These are phyloP conservation scores for Nigrospora sphaerica DNA, from an alignment of 2,329 filamentous ascomycete species.

Conservation along the genomic window DNA sequence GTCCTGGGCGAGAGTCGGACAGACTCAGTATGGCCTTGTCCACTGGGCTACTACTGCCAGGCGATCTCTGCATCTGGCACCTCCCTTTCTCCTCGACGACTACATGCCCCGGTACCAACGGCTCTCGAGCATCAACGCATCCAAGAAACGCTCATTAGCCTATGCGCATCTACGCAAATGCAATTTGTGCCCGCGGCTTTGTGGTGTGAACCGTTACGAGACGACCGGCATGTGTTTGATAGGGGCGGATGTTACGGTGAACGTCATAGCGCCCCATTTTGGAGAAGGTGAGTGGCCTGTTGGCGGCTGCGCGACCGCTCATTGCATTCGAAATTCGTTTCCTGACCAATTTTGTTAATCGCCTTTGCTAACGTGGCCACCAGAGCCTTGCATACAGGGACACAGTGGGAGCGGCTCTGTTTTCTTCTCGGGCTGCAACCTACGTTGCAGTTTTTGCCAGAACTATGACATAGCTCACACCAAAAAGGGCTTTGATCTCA, in stretches of 20 bases:
- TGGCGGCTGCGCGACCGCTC: background rate
- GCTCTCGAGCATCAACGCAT: constrained; percentile 59
- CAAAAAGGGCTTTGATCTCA: constrained; percentile 72
- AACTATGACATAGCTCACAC: constrained; percentile 81
- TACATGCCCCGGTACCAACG: constrained; percentile 68
- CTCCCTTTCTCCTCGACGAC: constrained; percentile 64
- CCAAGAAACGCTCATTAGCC: constrained; percentile 66
- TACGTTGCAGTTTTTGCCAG: constrained; percentile 72
- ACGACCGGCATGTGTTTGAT: constrained; percentile 73
- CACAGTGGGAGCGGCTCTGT: constrained; percentile 74
- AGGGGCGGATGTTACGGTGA: constrained; percentile 69
- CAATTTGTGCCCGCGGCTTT: constrained; percentile 73
- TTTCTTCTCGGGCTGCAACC: constrained; percentile 71
- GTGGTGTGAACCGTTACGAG: constrained; percentile 75
- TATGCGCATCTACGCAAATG: constrained; percentile 72
- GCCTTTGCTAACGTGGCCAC: background rate
- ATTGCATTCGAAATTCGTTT: background rate
- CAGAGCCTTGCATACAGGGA: constrained; percentile 75
- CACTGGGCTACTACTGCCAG: too few relatives aligned
- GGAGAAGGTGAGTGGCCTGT: constrained; percentile 52
- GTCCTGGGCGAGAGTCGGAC: too few relatives aligned
- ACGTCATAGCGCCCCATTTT: constrained; percentile 80
- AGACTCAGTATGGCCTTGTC: too few relatives aligned
- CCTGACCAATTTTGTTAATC: too few relatives aligned
- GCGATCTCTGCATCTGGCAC: constrained; percentile 42